Percentiles rank a stretch among this genome's conserved stretches.
These are phyloP conservation scores for Leptodontidium sp. DNA, from an alignment of 2,329 filamentous ascomycete genomes.

Conservation along the genomic window DNA sequence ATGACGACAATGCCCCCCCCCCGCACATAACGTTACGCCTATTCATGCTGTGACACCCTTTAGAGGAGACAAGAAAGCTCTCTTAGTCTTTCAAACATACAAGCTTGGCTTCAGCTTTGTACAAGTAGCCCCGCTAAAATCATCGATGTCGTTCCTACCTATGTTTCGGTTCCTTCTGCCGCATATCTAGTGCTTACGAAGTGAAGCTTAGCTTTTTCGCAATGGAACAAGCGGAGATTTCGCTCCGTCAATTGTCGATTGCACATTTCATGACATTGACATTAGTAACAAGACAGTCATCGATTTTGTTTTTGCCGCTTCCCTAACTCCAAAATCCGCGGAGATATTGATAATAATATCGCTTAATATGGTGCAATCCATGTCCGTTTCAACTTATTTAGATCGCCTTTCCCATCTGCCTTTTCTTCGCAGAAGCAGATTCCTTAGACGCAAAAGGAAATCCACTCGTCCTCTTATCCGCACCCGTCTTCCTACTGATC, in stretches of 20 bases:
- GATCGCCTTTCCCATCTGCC: slow-evolving; percentile 36
- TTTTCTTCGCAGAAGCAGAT: slow-evolving; percentile 45
- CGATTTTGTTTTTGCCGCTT: not conserved
- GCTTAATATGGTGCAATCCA: not conserved
- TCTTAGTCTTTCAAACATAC: not conserved
- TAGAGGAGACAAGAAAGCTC: not conserved
- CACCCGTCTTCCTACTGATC: slow-evolving; percentile 69
- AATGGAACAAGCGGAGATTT: not conserved
- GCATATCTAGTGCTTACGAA: not conserved
- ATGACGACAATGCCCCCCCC: slow-evolving; percentile 3
- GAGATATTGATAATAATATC: too few species aligned
- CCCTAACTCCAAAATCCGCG: not conserved
- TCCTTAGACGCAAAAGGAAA: slow-evolving; percentile 71
- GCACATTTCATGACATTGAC: not conserved
- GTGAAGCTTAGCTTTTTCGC: not conserved
- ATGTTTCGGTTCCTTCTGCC: not conserved
- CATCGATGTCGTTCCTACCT: not conserved
- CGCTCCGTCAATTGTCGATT: not conserved
- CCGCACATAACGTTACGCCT: too few species aligned
- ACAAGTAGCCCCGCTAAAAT: not conserved
- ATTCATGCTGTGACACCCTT: not conserved
- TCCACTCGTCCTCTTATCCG: slow-evolving; percentile 71
- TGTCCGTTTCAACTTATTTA: slow-evolving; percentile 11
- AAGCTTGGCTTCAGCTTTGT: not conserved
- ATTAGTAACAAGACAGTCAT: too few species aligned